Conservation (phyloP, 768 basidiomycete species). For the Gymnopilus dilepis region DNA sequence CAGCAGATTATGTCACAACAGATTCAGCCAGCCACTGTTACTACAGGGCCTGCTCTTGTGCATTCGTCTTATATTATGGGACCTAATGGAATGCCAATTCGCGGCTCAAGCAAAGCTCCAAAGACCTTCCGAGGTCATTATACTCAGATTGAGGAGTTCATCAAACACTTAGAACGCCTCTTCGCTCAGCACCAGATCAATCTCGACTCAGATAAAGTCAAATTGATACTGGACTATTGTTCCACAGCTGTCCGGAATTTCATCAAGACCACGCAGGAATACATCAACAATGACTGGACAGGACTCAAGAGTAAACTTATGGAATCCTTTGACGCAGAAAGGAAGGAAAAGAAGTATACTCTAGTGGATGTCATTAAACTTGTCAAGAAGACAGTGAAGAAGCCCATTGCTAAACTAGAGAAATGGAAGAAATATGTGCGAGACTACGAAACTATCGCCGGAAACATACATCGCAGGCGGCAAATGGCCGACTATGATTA, state of each 20-base stretch:
- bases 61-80: not conserved
- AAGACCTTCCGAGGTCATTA: conserved; percentile 11
- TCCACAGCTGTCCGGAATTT: not conserved
- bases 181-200: not conserved
- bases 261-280: not conserved
- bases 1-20: no score
- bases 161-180: conserved; percentile 4
- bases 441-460: conserved; percentile 1
- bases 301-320: conserved; percentile 3
- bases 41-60: no score
- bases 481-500: not conserved
- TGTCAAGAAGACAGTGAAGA: not conserved
- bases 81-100: conserved; percentile 2
- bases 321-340: conserved; percentile 15
- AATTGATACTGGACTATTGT: conserved; percentile 1
- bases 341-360: not conserved
- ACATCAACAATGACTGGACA: not conserved
- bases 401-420: not conserved
- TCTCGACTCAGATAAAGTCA: not conserved
- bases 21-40: no score
- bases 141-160: not conserved
- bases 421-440: conserved; percentile 18
- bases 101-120: conserved; percentile 7
- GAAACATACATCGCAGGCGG: not conserved
- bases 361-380: not conserved